Evolutionary conservation across 1,284 basidiomycete species (phyloP).

Genomic region (Papiliotrema fonsecae): DNA sequence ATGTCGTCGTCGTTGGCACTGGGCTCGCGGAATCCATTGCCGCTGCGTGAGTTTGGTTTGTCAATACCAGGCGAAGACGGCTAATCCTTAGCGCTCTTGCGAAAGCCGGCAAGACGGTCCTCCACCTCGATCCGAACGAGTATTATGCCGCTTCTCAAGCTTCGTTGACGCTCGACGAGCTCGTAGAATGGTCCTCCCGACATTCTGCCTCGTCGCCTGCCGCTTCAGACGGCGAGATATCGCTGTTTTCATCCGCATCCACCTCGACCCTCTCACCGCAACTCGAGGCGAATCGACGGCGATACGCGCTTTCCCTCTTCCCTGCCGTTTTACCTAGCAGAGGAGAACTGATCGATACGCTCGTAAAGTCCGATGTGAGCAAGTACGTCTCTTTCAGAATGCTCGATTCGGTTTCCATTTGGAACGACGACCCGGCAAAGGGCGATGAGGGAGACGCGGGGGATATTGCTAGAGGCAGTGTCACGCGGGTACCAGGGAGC

Average conservation of each 20-base stretch:
- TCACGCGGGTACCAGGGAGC: conserved; percentile 73
- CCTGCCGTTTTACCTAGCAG: conserved; percentile 76
- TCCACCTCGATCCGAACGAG: conserved; percentile 76
- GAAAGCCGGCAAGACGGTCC: conserved; percentile 77
- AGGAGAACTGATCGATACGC: conserved; percentile 72
- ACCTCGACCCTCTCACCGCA: conserved; percentile 49
- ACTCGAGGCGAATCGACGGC: conserved; percentile 58
- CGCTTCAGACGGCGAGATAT: not conserved
- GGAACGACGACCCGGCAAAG: conserved; percentile 7
- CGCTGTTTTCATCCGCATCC: conserved; percentile 15
- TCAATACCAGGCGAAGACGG: conserved; percentile 13
- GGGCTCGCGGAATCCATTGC: conserved; percentile 80
- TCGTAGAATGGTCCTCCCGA: conserved; percentile 59
- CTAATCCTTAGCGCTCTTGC: conserved; percentile 64
- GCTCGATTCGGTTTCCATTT: conserved; percentile 66
- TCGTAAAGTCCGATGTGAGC: conserved; percentile 79
- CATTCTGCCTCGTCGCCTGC: conserved; percentile 8
- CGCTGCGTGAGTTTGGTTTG: conserved; percentile 66
- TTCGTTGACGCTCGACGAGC: conserved; percentile 73
- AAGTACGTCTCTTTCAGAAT: conserved; percentile 86
- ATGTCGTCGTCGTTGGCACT: conserved; percentile 79
- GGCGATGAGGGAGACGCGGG: conserved; percentile 4
- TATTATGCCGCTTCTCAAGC: conserved; percentile 85
- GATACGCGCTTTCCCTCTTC: conserved; percentile 78
- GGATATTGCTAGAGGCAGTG: conserved; percentile 35